Evolutionary conservation across 2,329 filamentous ascomycete genomes (phyloP), one percentile per base, ranked within the genome.

Genomic region (Venturia aucupariae): DNA sequence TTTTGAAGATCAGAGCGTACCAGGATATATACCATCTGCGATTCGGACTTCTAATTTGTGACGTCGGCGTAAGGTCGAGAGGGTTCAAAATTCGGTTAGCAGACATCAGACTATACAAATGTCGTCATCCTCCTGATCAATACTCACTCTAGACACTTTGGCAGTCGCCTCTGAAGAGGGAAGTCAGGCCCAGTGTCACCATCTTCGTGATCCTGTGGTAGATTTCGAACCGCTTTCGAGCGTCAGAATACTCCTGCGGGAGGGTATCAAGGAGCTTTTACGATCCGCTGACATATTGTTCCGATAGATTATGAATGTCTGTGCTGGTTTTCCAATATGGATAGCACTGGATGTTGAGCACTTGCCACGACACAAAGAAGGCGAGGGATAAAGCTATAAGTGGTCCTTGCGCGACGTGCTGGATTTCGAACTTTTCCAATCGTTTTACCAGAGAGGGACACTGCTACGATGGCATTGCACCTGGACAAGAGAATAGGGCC

Each of bases 361-460:
- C 78, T 64, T 86, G 83, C 80, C 83, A 87, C 0, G 84, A 80
- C 0, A 80, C 80, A 73, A 84, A 87, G 0, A 82, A 81, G 68
- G 86, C 80, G 67, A 82, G 85, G 0, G n/a, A 85, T 75, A 66
- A 78, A 79, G 0, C 84, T 84, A 64, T 82, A 75, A 39, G 77
- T 78, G 1, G 75, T 75, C 17, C 73, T 78, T 4, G 79, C 80
- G 61, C 80, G 77, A 15, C 83, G 75, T 24, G 78, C 76, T 22
- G 77, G 75, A 67, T 83, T 82, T 30, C 78, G 75, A 13, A 85
- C 73, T 22, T 79, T 79, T 60, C 77, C 78, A 2, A 80, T 78
- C 0, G 80, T 80, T 1, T 79, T 73, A 5, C 84, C 84, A 6
- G 79, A 77, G 0, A 87, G 73, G 0, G 82, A 82, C 0, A 87